Conservation (phyloP, 208 protist species). For the Wallacemonas rigidus region DNA sequence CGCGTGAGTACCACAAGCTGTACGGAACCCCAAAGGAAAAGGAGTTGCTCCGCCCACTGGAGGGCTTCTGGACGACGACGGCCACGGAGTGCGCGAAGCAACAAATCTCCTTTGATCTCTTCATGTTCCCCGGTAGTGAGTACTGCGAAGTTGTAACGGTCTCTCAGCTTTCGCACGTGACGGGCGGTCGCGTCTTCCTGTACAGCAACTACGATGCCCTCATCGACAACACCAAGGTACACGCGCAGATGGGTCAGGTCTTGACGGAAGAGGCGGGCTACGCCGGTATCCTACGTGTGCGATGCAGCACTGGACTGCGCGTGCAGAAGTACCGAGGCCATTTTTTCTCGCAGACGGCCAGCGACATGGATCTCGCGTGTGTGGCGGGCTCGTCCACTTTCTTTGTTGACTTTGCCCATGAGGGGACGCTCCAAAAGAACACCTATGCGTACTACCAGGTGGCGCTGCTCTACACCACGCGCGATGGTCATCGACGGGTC, state of each 20-base stretch:
- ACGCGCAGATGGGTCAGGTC: conserved; percentile 51
- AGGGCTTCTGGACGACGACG: conserved; percentile 83
- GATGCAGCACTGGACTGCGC: conserved; percentile 80
- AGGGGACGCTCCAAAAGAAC: conserved; percentile 71
- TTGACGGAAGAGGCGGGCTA: conserved; percentile 87
- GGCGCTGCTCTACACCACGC: conserved; percentile 93
- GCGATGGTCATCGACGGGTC: conserved; percentile 83
- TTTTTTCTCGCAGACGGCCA: conserved; percentile 74
- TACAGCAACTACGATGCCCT: conserved; percentile 79
- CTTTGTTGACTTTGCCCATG: conserved; percentile 92
- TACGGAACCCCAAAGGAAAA: conserved; percentile 90
- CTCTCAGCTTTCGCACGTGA: conserved; percentile 77
- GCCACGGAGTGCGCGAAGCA: conserved; percentile 68
- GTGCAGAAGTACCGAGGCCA: conserved; percentile 88
- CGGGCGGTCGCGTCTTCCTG: conserved; percentile 73
- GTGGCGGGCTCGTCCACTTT: conserved; percentile 80
- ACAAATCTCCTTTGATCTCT: conserved; percentile 90
- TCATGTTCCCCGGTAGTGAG: conserved; percentile 71
- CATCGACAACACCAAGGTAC: conserved; percentile 67
- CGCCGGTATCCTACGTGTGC: conserved; percentile 90
- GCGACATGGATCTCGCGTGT: conserved; percentile 91
- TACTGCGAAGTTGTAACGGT: conserved; percentile 90
- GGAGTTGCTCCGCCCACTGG: conserved; percentile 77
- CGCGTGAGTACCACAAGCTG: conserved; percentile 82
- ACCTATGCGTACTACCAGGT: conserved; percentile 85